These are phyloP conservation scores for Fusarium sp. DNA, from an alignment of 2,329 filamentous ascomycete genomes.

Conservation along the genomic window DNA sequence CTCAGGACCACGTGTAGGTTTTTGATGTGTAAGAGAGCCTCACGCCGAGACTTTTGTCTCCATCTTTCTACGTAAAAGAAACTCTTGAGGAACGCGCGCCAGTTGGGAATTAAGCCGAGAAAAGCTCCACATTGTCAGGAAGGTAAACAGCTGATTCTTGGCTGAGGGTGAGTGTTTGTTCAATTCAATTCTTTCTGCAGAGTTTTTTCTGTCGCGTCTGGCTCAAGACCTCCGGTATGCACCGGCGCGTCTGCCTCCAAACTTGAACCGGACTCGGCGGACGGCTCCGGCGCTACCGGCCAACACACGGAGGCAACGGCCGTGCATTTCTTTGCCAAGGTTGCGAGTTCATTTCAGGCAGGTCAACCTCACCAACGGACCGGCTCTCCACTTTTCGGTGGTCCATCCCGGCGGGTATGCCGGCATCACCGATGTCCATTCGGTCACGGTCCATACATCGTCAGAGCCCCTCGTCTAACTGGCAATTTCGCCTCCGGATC, in stretches of 20 bases:
- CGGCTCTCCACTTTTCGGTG: not conserved
- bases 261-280: not conserved
- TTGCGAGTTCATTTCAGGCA: not conserved
- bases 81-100: conserved; percentile 5
- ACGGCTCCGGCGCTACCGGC: not conserved
- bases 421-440: conserved; percentile 35
- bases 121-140: conserved; percentile 13
- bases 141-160: not conserved
- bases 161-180: not conserved
- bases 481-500: conserved; percentile 13
- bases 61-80: conserved; percentile 43
- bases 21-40: conserved; percentile 11
- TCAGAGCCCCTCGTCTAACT: not conserved
- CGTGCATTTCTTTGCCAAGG: not conserved
- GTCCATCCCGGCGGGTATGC: conserved; percentile 27
- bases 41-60: conserved; percentile 34
- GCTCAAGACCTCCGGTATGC: not conserved
- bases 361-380: conserved; percentile 14
- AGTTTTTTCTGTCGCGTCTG: not conserved
- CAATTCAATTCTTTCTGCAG: not conserved
- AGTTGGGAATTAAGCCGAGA: conserved; percentile 16
- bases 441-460: not conserved
- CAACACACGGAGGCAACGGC: not conserved
- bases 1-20: conserved; percentile 24
- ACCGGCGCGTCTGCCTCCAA: not conserved